These are phyloP conservation scores for Marasmius fiardii DNA, from an alignment of 1,284 basidiomycete species.

Conservation along the genomic window DNA sequence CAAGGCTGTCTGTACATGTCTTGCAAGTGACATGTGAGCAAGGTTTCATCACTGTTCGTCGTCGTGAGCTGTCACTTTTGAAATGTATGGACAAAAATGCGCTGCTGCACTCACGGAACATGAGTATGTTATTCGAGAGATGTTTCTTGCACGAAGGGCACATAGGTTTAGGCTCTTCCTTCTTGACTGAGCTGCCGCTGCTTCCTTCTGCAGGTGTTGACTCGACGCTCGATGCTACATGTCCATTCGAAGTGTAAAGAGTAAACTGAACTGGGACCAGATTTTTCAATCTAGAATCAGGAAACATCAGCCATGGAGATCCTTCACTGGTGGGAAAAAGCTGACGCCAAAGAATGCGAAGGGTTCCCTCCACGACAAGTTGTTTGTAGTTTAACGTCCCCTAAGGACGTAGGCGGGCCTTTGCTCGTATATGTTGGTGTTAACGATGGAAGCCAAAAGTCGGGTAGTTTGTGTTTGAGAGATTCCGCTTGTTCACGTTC, in stretches of 20 bases:
- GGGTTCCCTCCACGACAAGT: conserved; percentile 79
- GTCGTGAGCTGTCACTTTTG: background rate
- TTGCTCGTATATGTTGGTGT: conserved; percentile 74
- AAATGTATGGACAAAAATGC: conserved; percentile 5
- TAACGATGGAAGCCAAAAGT: conserved; percentile 91
- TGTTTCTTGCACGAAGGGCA: conserved; percentile 89
- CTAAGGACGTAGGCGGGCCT: conserved; percentile 62
- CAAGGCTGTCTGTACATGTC: conserved; percentile 80
- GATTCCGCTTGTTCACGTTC: conserved; percentile 84
- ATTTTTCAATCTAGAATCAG: conserved; percentile 66
- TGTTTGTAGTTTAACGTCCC: conserved; percentile 82
- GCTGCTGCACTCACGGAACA: conserved; percentile 56
- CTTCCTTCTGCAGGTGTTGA: conserved; percentile 39
- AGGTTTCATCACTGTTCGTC: conserved; percentile 67
- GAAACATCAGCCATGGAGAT: no score
- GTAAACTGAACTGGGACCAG: conserved; percentile 77
- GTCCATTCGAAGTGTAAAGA: conserved; percentile 35
- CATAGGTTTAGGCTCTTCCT: conserved; percentile 60
- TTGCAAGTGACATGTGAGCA: conserved; percentile 89
- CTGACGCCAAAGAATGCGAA: conserved; percentile 72
- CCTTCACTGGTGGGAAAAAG: conserved; percentile 18
- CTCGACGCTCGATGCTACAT: conserved; percentile 32
- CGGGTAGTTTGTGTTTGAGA: conserved; percentile 83
- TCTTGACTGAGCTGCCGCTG: conserved; percentile 34
- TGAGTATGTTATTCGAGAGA: conserved; percentile 73